A percentile compares a stretch with the other conserved stretches of the same genome.
phyloP scores from a whole-genome alignment of 2,329 filamentous ascomycete genomes.

The Seiridium cupressi region DNA sequence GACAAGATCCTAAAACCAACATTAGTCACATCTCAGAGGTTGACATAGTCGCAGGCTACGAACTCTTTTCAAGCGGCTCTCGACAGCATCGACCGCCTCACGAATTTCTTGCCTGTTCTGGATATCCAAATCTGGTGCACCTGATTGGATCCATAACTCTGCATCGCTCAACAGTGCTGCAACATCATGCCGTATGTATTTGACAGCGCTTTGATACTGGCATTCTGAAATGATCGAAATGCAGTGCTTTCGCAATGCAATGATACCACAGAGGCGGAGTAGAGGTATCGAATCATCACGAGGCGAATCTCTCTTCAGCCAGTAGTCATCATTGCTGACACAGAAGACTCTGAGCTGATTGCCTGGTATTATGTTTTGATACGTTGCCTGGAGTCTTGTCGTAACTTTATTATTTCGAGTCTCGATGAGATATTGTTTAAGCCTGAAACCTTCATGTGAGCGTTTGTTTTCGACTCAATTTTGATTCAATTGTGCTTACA shows the following conservation, averaged over 20 bases:
- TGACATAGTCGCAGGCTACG: not conserved
- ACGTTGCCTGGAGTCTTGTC: conserved; percentile 23
- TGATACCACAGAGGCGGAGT: conserved; percentile 41
- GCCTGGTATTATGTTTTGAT: conserved; percentile 21
- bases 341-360: conserved; percentile 36
- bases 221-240: conserved; percentile 42
- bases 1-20: not conserved
- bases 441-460: conserved; percentile 2
- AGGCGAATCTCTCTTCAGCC: conserved; percentile 29
- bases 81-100: conserved; percentile 28
- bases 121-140: conserved; percentile 32
- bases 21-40: too few relatives aligned
- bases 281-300: conserved; percentile 22
- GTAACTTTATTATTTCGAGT: conserved; percentile 36
- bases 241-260: conserved; percentile 39
- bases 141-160: conserved; percentile 43
- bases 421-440: conserved; percentile 32
- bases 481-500: not conserved
- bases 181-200: conserved; percentile 39
- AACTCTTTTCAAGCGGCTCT: conserved; percentile 21
- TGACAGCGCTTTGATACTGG: conserved; percentile 31
- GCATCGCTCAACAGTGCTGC: conserved; percentile 38
- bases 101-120: conserved; percentile 34
- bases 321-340: conserved; percentile 42
- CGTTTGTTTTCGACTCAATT: not conserved